A percentile compares a stretch with the other conserved stretches of the same genome.
Conservation (phyloP, 306 rosid species). For the Vigna radiata region DNA sequence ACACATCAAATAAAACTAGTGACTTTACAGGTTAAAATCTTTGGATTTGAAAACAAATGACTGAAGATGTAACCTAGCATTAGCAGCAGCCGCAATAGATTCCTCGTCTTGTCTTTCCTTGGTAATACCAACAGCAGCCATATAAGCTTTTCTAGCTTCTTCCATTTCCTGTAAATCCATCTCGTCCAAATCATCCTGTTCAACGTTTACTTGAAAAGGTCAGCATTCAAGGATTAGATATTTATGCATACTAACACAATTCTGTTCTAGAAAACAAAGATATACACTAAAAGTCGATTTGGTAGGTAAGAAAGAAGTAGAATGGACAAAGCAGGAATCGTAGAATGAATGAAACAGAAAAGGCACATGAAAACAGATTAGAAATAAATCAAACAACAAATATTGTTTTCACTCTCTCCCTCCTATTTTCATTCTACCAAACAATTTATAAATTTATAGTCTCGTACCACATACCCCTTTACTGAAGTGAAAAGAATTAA, state of each 20-base stretch:
- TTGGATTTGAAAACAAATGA: conserved; percentile 61
- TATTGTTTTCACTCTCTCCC: no score
- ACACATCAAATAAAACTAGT: conserved; percentile 22
- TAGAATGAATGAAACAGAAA: no score
- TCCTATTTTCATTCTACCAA: no score
- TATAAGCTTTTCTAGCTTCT: conserved; percentile 78
- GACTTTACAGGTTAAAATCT: conserved; percentile 41
- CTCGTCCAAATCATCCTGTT: conserved; percentile 88
- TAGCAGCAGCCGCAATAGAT: conserved; percentile 76
- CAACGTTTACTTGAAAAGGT: conserved; percentile 31
- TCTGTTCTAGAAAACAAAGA: conserved; percentile 26
- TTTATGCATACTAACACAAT: conserved; percentile 21
- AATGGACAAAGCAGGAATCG: no score
- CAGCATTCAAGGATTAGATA: conserved; percentile 1
- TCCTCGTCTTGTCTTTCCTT: conserved; percentile 86
- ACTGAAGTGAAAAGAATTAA: not conserved
- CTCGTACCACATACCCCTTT: conserved; percentile 17
- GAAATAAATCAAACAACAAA: no score
- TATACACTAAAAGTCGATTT: not conserved
- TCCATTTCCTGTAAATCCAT: conserved; percentile 72
- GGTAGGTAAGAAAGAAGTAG: no score
- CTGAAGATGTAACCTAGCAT: conserved; percentile 73
- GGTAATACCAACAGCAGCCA: conserved; percentile 70
- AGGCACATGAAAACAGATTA: not conserved
- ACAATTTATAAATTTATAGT: not conserved